Evolutionary conservation across 768 basidiomycete species (phyloP).

Genomic region (Xerocomellus chrysenteron): DNA sequence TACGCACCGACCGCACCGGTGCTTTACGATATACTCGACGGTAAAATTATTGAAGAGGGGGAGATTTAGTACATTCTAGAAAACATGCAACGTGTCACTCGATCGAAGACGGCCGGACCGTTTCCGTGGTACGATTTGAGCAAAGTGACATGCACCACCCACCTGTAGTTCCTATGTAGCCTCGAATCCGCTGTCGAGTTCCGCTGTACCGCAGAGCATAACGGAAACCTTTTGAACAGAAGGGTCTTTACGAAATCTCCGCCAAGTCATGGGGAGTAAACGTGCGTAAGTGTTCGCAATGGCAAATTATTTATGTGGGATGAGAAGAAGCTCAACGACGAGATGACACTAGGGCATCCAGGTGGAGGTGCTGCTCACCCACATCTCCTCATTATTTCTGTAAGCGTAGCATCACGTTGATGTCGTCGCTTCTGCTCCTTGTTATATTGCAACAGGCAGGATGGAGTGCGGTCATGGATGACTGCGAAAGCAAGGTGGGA

Average conservation of each 20-base stretch:
- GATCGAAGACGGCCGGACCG: slow-evolving; percentile 18
- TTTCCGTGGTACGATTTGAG: slow-evolving; percentile 9
- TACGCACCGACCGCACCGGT: slow-evolving; percentile 14
- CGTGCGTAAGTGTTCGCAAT: slow-evolving; percentile 20
- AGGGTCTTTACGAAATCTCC: slow-evolving; percentile 21
- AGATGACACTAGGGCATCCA: slow-evolving; percentile 7
- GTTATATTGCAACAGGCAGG: slow-evolving; percentile 26
- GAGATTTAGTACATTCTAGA: slow-evolving; percentile 19
- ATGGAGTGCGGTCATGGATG: slow-evolving; percentile 19
- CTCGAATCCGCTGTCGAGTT: slow-evolving; percentile 16
- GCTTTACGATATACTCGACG: slow-evolving; percentile 19
- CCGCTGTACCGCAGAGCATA: slow-evolving; percentile 23
- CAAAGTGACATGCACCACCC: slow-evolving; percentile 24
- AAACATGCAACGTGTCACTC: slow-evolving; percentile 25
- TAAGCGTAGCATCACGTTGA: slow-evolving; percentile 28
- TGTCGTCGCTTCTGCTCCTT: slow-evolving; percentile 26
- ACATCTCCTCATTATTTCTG: slow-evolving; percentile 22
- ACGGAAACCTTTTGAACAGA: slow-evolving; percentile 17
- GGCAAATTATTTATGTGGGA: slow-evolving; percentile 23
- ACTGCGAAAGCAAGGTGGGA: slow-evolving; percentile 24
- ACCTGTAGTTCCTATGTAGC: slow-evolving; percentile 20
- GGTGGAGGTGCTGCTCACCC: slow-evolving; percentile 20
- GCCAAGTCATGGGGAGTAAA: slow-evolving; percentile 18
- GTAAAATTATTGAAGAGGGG: slow-evolving; percentile 11
- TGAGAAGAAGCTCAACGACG: slow-evolving; percentile 15